These are phyloP conservation scores for Solanum sitiens DNA, from an alignment of 257 asterid genomes.

Conservation along the genomic window DNA sequence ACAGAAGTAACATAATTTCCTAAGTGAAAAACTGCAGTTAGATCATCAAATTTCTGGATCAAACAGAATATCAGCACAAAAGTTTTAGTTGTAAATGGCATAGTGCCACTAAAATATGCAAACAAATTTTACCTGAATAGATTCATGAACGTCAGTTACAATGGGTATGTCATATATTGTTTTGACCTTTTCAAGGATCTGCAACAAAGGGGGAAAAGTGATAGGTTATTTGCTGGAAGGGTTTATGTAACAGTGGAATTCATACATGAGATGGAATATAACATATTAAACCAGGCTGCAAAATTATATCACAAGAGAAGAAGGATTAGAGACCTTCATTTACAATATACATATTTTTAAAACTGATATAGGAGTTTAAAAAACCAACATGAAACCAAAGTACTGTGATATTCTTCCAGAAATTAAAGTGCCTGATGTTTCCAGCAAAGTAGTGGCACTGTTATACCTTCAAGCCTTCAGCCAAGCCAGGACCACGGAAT, in stretches of 20 bases:
- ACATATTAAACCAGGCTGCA: not conserved
- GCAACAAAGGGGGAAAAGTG: not conserved
- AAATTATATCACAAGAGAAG: not conserved
- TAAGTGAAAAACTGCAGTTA: not conserved
- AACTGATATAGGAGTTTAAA: not conserved
- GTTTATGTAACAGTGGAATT: not conserved
- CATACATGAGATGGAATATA: not conserved
- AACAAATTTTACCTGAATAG: conserved; percentile 40
- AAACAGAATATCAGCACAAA: not conserved
- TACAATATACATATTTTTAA: not conserved
- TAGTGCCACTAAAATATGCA: not conserved
- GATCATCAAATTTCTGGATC: not conserved
- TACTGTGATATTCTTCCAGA: not conserved
- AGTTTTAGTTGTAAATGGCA: not conserved
- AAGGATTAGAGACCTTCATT: not conserved
- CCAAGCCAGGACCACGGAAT: conserved; percentile 83
- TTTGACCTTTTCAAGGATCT: conserved; percentile 90
- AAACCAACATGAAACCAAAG: not conserved
- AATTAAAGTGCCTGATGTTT: not conserved
- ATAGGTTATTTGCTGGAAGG: not conserved
- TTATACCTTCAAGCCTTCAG: conserved; percentile 63
- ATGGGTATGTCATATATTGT: conserved; percentile 57
- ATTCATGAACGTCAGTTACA: conserved; percentile 76
- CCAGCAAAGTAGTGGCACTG: not conserved
- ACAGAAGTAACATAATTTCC: not conserved